Evolutionary conservation across 1,284 basidiomycete genomes (phyloP).

Genomic region (Cutaneotrichosporon spelunceum): DNA sequence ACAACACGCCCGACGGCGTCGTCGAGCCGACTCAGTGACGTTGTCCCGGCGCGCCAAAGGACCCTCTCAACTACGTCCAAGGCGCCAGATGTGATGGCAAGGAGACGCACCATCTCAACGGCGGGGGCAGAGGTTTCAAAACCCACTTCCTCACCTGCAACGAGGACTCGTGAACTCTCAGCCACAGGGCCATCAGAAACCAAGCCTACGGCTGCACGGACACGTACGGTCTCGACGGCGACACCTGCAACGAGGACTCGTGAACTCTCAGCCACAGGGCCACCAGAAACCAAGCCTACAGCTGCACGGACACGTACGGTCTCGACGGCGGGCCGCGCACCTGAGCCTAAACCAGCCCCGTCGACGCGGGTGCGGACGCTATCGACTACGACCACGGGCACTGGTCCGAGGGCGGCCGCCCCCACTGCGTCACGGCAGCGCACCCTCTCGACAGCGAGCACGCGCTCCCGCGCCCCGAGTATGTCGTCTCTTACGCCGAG

Average conservation of each 20-base stretch:
- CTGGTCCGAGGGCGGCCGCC: background rate
- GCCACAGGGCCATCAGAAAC: background rate
- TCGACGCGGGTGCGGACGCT: background rate
- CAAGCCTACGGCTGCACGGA: background rate
- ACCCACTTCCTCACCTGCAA: background rate
- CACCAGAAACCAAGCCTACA: background rate
- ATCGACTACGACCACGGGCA: background rate
- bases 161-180: background rate
- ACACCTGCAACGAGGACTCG: background rate
- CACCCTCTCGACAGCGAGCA: slow-evolving; percentile 14
- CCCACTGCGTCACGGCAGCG: slow-evolving; percentile 12
- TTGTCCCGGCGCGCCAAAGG: background rate
- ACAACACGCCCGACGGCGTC: background rate
- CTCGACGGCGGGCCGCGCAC: background rate
- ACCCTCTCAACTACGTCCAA: background rate
- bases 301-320: background rate
- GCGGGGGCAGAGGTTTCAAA: background rate
- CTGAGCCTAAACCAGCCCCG: background rate
- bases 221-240: background rate
- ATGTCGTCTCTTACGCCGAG: slow-evolving; percentile 26
- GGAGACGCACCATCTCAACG: background rate
- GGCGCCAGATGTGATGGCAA: background rate
- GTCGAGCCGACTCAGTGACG: background rate
- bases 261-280: background rate
- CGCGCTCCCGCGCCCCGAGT: slow-evolving; percentile 8